A percentile compares a stretch with the other conserved stretches of the same genome.
Evolutionary conservation across 2,329 filamentous ascomycete species (phyloP).

Genomic region (Pseudogymnoascus sp.): DNA sequence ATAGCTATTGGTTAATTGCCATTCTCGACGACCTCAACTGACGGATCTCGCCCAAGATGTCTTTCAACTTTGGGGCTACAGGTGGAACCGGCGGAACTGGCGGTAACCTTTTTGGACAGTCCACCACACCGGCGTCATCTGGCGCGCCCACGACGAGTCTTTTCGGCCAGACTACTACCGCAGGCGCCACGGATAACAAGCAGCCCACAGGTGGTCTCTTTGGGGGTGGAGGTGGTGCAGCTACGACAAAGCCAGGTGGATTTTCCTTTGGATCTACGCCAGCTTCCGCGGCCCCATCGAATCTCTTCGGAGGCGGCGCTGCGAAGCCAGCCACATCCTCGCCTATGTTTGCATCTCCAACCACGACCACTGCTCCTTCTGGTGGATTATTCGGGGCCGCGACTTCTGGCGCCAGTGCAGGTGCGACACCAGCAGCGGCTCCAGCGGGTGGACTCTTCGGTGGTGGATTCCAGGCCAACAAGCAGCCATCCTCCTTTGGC

Average conservation of each 20-base stretch:
- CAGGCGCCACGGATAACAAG: neutral
- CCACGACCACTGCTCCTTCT: conserved; percentile 25
- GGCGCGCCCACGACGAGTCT: conserved; percentile 21
- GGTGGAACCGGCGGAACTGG: conserved; percentile 14
- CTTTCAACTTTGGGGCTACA: conserved; percentile 28
- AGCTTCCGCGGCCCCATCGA: conserved; percentile 12
- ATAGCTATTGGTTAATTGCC: neutral
- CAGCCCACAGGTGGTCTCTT: conserved; percentile 11
- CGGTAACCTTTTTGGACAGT: conserved; percentile 9
- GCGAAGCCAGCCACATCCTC: conserved; percentile 12
- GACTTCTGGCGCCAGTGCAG: neutral
- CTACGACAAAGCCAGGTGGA: neutral
- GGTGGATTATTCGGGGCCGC: conserved; percentile 18
- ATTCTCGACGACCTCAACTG: neutral
- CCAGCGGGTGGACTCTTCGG: conserved; percentile 28
- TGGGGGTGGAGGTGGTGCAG: conserved; percentile 7
- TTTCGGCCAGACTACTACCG: conserved; percentile 24
- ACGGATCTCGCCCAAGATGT: conserved; percentile 21
- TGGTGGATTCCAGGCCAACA: conserved; percentile 13
- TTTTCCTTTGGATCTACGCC: conserved; percentile 11
- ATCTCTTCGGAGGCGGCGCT: neutral
- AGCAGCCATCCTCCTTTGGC: conserved; percentile 7
- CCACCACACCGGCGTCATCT: conserved; percentile 17
- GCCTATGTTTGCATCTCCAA: conserved; percentile 20
- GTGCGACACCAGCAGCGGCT: conserved; percentile 17